Evolutionary conservation across 2,329 filamentous ascomycete genomes (phyloP).

Genomic region (Neofusicoccum laricinum): DNA sequence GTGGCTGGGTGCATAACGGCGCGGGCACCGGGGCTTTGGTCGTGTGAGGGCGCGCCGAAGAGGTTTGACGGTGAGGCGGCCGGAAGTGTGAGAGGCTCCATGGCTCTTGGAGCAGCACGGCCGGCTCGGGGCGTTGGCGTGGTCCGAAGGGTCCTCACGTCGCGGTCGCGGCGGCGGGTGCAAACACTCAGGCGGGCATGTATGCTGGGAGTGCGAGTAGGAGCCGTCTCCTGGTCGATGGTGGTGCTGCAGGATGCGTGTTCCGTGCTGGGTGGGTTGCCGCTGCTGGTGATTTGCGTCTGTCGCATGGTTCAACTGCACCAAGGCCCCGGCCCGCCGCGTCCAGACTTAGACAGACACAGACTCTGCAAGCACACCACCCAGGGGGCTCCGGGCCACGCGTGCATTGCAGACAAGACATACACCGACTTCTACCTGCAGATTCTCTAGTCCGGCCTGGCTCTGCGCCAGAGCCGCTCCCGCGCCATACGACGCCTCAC

Average conservation of each 20-base stretch:
- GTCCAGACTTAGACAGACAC: background rate
- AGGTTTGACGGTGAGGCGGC: constrained; percentile 8
- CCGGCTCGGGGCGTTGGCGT: background rate
- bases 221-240: background rate
- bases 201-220: background rate
- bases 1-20: background rate
- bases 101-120: background rate
- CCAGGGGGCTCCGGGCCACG: background rate
- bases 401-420: background rate
- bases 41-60: constrained; percentile 6
- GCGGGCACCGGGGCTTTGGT: background rate
- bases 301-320: background rate
- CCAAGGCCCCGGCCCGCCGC: background rate
- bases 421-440: constrained; percentile 8
- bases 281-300: background rate
- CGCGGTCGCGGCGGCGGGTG: constrained; percentile 5
- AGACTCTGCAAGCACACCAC: background rate
- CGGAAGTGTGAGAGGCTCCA: constrained; percentile 7
- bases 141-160: background rate
- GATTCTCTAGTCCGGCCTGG: background rate
- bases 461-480: background rate
- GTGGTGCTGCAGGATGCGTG: constrained; percentile 10
- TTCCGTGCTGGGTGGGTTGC: background rate
- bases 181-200: background rate
- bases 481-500: background rate